Evolutionary conservation across 1,139 yeast genomes (phyloP).

Genomic region (Kodamaea alishanica): DNA sequence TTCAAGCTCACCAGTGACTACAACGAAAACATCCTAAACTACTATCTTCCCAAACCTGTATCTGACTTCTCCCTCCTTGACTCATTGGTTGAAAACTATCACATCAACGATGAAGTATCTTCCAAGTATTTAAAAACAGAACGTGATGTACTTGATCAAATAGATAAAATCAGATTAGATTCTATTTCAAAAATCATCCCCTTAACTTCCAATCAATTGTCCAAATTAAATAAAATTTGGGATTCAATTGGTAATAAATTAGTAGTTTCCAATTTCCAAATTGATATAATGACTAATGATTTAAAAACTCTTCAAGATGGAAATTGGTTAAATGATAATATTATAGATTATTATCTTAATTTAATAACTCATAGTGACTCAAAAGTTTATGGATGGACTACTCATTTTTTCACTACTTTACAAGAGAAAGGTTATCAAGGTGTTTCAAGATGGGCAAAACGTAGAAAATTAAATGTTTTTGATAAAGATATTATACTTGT

Average conservation of each 20-base stretch:
- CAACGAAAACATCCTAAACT: slow-evolving; percentile 10
- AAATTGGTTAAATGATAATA: slow-evolving; percentile 86
- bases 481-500: slow-evolving; percentile 64
- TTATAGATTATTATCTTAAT: slow-evolving; percentile 78
- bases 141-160: slow-evolving; percentile 6
- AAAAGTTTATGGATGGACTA: slow-evolving; percentile 68
- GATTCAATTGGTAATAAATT: slow-evolving; percentile 14
- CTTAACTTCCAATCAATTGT: slow-evolving; percentile 13
- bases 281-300: slow-evolving; percentile 67
- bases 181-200: slow-evolving; percentile 10
- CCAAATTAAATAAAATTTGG: slow-evolving; percentile 26
- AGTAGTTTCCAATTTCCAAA: slow-evolving; percentile 30
- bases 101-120: slow-evolving; percentile 11
- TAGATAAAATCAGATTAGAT: slow-evolving; percentile 8
- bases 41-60: slow-evolving; percentile 11
- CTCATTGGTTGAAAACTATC: slow-evolving; percentile 13
- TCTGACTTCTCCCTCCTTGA: slow-evolving; percentile 13
- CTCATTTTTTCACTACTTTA: slow-evolving; percentile 79
- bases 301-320: slow-evolving; percentile 66
- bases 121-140: slow-evolving; percentile 9
- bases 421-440: slow-evolving; percentile 71
- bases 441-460: slow-evolving; percentile 86
- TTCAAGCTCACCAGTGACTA: slow-evolving; percentile 3
- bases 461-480: slow-evolving; percentile 69
- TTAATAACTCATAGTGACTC: slow-evolving; percentile 44